Evolutionary conservation across 1,284 basidiomycete genomes (phyloP), one percentile per base, ranked within the genome.

Genomic region (Heterobasidion annosum): DNA sequence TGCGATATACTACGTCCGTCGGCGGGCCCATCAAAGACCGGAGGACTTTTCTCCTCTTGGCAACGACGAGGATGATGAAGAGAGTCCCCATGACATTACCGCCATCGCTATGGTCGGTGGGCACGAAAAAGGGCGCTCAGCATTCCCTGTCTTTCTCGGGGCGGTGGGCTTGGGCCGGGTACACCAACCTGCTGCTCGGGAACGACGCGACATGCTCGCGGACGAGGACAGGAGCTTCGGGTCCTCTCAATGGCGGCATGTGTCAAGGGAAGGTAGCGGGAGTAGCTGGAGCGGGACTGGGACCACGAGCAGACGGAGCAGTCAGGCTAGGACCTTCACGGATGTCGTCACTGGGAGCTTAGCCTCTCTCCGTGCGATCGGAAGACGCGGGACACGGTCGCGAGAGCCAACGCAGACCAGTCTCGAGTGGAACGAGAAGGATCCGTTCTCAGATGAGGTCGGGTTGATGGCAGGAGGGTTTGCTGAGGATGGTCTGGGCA

Each of bases 121-220:
- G 25, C 59, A 58, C 18, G 64, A 35, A 58, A 67, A 63, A 47
- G 56, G 59, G 25, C 50, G 58, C 2, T 56, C 56, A 8, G 52
- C 58, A 15, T 53, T 59, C 19, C 62, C 61, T 54, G 54, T 67
- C 61, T 60, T 69, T 48, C 59, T 69, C 16, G 59, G 61, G 9
- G 57, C 56, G n/a, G 52, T 67, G 34, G 63, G 68, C 3, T 60
- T 65, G n/a, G 63, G 60, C 10, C 51, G 57, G n/a, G 50, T 58
- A 34, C 42, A 34, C 15, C 32, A 25, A 34, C 25, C 25, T 32
- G 8, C 51, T 19, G 34, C 8, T 18, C 19, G 40, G 34, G 53
- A 58, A 35, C 44, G 61, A 19, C 54, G 59, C 5, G 86, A 90
- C 63, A 89, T 90, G 79, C 75, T 90, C 37, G 86, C 81, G 1